Evolutionary conservation across 192 early-diverging fungal species (phyloP).

Genomic region (Mortierella alpina): DNA sequence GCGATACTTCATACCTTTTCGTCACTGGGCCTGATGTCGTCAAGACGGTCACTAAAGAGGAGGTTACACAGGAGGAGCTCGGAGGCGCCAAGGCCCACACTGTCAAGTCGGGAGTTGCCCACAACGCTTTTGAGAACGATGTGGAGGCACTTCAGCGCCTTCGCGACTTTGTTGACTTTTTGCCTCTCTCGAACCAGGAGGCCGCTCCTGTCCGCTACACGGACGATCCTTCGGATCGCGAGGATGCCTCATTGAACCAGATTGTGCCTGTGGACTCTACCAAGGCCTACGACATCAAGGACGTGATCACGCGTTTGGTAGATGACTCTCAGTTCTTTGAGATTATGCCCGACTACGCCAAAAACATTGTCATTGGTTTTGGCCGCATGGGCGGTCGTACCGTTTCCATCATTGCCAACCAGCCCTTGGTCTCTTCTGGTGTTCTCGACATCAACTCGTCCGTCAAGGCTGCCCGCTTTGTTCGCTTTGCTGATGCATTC

Average conservation of each 20-base stretch:
- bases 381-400: conserved; percentile 86
- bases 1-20: conserved; percentile 93
- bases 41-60: conserved; percentile 95
- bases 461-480: conserved; percentile 95
- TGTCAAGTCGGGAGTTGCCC: conserved; percentile 91
- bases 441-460: conserved; percentile 96
- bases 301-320: conserved; percentile 82
- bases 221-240: conserved; percentile 72
- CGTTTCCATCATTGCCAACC: conserved; percentile 93
- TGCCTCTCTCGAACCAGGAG: conserved; percentile 87
- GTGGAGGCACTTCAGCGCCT: conserved; percentile 85
- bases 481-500: conserved; percentile 97
- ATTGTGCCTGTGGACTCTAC: conserved; percentile 92
- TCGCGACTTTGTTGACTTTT: conserved; percentile 88
- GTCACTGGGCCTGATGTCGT: conserved; percentile 98
- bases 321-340: conserved; percentile 92
- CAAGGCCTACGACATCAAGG: conserved; percentile 95
- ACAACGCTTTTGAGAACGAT: conserved; percentile 93
- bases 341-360: conserved; percentile 90
- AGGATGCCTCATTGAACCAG: conserved; percentile 83
- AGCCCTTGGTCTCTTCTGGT: conserved; percentile 94
- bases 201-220: conserved; percentile 71
- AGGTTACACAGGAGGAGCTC: conserved; percentile 93
- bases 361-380: conserved; percentile 94
- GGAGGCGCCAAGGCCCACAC: conserved; percentile 94